Evolutionary conservation across 2,329 filamentous ascomycete genomes (phyloP).

Genomic region (Tolypocladium amazonense): DNA sequence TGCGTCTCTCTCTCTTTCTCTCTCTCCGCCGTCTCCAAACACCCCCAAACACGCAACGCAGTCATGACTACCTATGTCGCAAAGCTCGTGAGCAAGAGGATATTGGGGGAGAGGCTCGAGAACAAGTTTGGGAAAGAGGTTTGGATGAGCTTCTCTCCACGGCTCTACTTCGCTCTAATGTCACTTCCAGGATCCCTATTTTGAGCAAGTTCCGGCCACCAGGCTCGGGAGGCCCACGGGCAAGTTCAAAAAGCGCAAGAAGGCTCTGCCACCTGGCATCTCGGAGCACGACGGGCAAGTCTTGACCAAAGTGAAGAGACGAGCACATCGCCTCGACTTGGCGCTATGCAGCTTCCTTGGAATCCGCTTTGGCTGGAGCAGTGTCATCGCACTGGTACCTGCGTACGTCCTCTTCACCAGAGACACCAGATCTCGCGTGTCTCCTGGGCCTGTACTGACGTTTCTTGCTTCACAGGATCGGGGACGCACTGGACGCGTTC

Average conservation of each 20-base stretch:
- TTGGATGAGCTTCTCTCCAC: slow-evolving; percentile 4
- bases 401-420: slow-evolving; percentile 43
- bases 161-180: neutral
- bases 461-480: slow-evolving; percentile 42
- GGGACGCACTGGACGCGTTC: slow-evolving; percentile 63
- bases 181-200: slow-evolving; percentile 68
- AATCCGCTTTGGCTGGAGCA: slow-evolving; percentile 80
- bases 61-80: slow-evolving; percentile 41
- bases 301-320: slow-evolving; percentile 74
- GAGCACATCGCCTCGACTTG: slow-evolving; percentile 80
- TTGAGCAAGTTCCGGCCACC: slow-evolving; percentile 69
- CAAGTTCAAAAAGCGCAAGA: slow-evolving; percentile 75
- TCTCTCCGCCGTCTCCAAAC: neutral
- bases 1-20: neutral
- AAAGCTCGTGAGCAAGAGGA: slow-evolving; percentile 45
- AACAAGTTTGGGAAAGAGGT: slow-evolving; percentile 51
- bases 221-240: slow-evolving; percentile 52
- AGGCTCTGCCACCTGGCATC: slow-evolving; percentile 73
- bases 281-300: slow-evolving; percentile 72
- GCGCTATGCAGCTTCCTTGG: slow-evolving; percentile 72
- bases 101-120: slow-evolving; percentile 43
- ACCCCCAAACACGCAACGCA: neutral
- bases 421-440: neutral
- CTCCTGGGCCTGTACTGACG: neutral
- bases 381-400: slow-evolving; percentile 75